Conservation (phyloP, 176 grass and related monocot genomes). For the Paspalum vaginatum region DNA sequence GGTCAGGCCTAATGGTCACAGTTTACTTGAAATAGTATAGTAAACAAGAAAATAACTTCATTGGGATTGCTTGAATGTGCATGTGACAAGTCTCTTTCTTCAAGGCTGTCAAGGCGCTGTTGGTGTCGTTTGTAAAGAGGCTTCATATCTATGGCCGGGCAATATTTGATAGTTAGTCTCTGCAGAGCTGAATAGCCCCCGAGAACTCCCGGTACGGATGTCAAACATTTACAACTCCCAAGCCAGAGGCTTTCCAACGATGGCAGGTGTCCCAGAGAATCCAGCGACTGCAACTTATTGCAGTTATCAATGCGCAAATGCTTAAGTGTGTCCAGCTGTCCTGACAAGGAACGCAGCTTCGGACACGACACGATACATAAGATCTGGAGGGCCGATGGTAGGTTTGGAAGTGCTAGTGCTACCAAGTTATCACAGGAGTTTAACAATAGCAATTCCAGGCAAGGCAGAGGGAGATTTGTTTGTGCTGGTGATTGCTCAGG, state of each 20-base stretch:
- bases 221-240: not conserved
- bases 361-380: rapidly evolving
- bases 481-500: not conserved
- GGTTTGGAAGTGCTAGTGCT: not conserved
- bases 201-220: not conserved
- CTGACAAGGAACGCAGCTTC: not conserved
- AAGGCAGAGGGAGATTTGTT: not conserved
- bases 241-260: not conserved
- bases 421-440: rapidly evolving
- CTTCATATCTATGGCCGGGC: conserved; percentile 19
- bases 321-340: not conserved
- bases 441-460: not conserved
- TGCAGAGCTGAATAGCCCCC: not conserved
- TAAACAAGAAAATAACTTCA: not conserved
- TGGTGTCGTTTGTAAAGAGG: not conserved
- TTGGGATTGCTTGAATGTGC: not conserved
- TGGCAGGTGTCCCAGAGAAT: not conserved
- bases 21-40: not conserved
- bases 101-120: not conserved
- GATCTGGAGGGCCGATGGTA: not conserved
- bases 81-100: not conserved
- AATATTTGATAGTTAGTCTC: rapidly evolving
- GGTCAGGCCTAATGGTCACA: not conserved
- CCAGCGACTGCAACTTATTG: not conserved
- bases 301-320: rapidly evolving